Evolutionary conservation across 257 asterid genomes (phyloP).

Genomic region (Agastache rugosa): DNA sequence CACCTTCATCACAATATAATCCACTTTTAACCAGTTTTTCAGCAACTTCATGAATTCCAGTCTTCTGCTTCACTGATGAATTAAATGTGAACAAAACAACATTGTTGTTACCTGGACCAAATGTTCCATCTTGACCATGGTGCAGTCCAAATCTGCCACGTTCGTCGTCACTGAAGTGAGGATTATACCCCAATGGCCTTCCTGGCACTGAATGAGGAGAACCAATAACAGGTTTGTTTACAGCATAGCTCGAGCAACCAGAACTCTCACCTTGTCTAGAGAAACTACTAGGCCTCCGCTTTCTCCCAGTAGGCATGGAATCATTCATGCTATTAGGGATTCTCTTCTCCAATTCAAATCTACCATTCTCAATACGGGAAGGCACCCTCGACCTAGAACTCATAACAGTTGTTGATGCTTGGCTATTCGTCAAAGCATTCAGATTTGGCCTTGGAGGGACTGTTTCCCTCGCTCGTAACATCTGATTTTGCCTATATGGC

Average conservation of each 20-base stretch:
- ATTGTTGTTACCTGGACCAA: conserved; percentile 34
- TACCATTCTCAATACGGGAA: conserved; percentile 42
- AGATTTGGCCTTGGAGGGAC: conserved; percentile 48
- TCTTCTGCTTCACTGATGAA: conserved; percentile 56
- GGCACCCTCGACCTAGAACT: conserved; percentile 41
- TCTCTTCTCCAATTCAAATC: conserved; percentile 57
- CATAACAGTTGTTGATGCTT: conserved; percentile 39
- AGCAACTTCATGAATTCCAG: conserved; percentile 35
- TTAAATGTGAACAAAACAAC: conserved; percentile 51
- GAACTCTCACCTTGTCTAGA: conserved; percentile 52
- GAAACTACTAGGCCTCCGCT: conserved; percentile 57
- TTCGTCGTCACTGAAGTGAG: conserved; percentile 32
- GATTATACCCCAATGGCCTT: conserved; percentile 38
- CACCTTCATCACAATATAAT: conserved; percentile 34
- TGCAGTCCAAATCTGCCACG: conserved; percentile 30
- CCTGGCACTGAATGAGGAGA: conserved; percentile 38
- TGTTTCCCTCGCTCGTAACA: conserved; percentile 44
- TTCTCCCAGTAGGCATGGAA: conserved; percentile 53
- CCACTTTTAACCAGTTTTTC: conserved; percentile 41
- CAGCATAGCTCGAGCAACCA: conserved; percentile 36
- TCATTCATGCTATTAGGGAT: conserved; percentile 41
- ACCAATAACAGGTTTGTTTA: conserved; percentile 30
- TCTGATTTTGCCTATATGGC: conserved; percentile 48
- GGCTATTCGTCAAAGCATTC: conserved; percentile 37
- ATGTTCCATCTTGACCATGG: conserved; percentile 43